A percentile compares a stretch with the other conserved stretches of the same genome.
Conservation (phyloP, 805 yeast species). For the Pichia californica region DNA sequence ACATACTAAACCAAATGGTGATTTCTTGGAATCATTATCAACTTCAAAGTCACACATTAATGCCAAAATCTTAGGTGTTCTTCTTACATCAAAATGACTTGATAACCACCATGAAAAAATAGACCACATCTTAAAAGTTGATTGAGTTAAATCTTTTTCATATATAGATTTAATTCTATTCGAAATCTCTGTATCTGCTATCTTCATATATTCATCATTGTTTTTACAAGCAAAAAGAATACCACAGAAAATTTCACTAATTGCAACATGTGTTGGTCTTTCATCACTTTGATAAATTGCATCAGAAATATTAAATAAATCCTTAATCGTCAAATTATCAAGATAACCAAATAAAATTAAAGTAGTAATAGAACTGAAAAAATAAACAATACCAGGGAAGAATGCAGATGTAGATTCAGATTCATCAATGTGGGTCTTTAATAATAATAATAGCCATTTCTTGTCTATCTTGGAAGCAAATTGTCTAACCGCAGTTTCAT, state of each 20-base stretch:
- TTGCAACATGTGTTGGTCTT: slow-evolving; percentile 67
- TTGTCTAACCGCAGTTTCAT: slow-evolving; percentile 33
- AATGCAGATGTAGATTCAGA: slow-evolving; percentile 65
- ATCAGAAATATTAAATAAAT: slow-evolving; percentile 44
- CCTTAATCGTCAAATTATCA: slow-evolving; percentile 39
- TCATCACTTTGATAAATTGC: slow-evolving; percentile 57
- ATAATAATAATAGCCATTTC: slow-evolving; percentile 51
- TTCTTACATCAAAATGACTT: slow-evolving; percentile 56
- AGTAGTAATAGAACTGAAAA: slow-evolving; percentile 44
- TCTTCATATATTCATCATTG: slow-evolving; percentile 23
- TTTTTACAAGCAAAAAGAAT: slow-evolving; percentile 45
- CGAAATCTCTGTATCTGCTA: slow-evolving; percentile 42
- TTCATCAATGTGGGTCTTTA: slow-evolving; percentile 52
- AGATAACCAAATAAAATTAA: slow-evolving; percentile 41
- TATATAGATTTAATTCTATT: slow-evolving; percentile 41
- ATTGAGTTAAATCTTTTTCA: slow-evolving; percentile 60
- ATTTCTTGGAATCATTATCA: slow-evolving; percentile 40
- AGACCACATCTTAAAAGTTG: slow-evolving; percentile 67
- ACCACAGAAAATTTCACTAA: slow-evolving; percentile 66
- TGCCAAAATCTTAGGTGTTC: slow-evolving; percentile 48
- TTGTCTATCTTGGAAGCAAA: slow-evolving; percentile 43
- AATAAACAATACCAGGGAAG: slow-evolving; percentile 56
- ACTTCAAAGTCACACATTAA: slow-evolving; percentile 42
- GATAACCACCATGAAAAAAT: slow-evolving; percentile 72
- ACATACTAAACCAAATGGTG: slow-evolving; percentile 61